A percentile compares a stretch with the other conserved stretches of the same genome.
These are phyloP conservation scores for Kodamaea alishanica DNA, from an alignment of 1,139 yeast species.

Conservation along the genomic window DNA sequence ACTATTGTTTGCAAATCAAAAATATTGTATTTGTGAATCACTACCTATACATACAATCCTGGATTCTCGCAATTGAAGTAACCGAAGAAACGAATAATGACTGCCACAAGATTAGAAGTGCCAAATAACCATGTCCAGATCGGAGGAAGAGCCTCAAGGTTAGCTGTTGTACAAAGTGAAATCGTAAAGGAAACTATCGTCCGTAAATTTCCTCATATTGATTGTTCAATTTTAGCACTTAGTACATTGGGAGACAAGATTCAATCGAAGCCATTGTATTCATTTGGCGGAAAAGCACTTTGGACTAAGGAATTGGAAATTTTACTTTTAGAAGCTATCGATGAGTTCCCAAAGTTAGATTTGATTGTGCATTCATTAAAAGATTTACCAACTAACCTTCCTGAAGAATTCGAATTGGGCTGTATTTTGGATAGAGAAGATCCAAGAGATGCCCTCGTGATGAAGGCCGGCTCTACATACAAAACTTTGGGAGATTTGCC, in stretches of 20 bases:
- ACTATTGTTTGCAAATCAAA: too few species aligned
- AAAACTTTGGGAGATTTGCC: constrained; percentile 71
- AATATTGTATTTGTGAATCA: too few species aligned
- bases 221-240: constrained; percentile 70
- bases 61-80: too few species aligned
- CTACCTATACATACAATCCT: too few species aligned
- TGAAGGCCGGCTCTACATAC: constrained; percentile 66
- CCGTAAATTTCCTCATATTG: constrained; percentile 53
- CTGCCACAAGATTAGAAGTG: constrained; percentile 9
- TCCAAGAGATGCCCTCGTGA: constrained; percentile 90
- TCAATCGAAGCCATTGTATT: constrained; percentile 78
- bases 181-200: constrained; percentile 63
- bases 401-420: constrained; percentile 86
- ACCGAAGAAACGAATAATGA: too few species aligned
- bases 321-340: constrained; percentile 59
- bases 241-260: constrained; percentile 89
- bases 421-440: constrained; percentile 82
- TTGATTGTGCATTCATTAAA: constrained; percentile 90
- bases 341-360: constrained; percentile 69
- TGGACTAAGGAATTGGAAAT: constrained; percentile 97
- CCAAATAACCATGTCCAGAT: constrained; percentile 44
- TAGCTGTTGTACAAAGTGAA: constrained; percentile 86
- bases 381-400: constrained; percentile 91
- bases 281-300: constrained; percentile 92
- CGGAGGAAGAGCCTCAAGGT: constrained; percentile 84